Evolutionary conservation across 2,329 filamentous ascomycete genomes (phyloP).

Genomic region (Arachnomyces sp.): DNA sequence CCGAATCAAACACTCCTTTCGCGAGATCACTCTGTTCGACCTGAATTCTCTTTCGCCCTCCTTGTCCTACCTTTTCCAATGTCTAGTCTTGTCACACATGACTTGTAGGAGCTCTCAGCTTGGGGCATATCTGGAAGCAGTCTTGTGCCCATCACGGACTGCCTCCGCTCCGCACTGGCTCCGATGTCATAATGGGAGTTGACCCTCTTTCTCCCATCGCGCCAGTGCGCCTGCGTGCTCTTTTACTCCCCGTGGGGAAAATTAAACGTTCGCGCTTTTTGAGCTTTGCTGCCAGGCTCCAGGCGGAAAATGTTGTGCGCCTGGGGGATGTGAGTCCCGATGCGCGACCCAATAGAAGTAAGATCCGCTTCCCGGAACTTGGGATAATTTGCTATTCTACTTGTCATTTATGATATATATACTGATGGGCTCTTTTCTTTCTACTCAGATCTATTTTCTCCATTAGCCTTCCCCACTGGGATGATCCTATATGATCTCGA

Average conservation of each 20-base stretch:
- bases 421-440: conserved; percentile 10
- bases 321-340: conserved; percentile 82
- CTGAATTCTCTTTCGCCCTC: neutral
- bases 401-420: conserved; percentile 1
- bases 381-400: conserved; percentile 1
- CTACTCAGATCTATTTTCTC: conserved; percentile 79
- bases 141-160: conserved; percentile 26
- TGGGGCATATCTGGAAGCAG: conserved; percentile 23
- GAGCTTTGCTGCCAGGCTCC: conserved; percentile 69
- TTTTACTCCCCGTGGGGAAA: conserved; percentile 77
- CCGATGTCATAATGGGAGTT: conserved; percentile 65
- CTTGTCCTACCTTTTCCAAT: conserved; percentile 1
- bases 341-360: conserved; percentile 78
- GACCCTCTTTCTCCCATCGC: conserved; percentile 87
- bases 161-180: conserved; percentile 22
- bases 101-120: conserved; percentile 14
- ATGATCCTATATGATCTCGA: conserved; percentile 83
- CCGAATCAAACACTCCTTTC: neutral
- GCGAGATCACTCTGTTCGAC: conserved; percentile 2
- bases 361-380: conserved; percentile 21
- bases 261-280: conserved; percentile 77
- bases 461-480: conserved; percentile 76
- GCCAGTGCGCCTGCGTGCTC: conserved; percentile 80
- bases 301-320: conserved; percentile 71
- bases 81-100: conserved; percentile 14